Percentiles rank a stretch among this genome's conserved stretches.
These are phyloP conservation scores for Fusarium acutatum DNA, from an alignment of 2,329 filamentous ascomycete genomes.

Conservation along the genomic window DNA sequence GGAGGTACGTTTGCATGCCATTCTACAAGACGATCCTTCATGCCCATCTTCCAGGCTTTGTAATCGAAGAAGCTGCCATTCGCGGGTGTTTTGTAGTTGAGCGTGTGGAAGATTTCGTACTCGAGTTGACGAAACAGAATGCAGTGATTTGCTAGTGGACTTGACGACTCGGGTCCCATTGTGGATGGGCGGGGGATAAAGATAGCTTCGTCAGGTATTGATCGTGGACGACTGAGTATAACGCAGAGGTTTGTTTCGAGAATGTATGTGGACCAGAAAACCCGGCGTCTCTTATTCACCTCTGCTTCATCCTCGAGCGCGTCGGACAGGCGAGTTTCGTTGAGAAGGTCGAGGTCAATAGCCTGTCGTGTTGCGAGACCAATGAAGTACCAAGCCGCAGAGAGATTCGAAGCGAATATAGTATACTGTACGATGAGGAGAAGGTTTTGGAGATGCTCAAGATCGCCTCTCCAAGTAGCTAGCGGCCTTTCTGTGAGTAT, in stretches of 20 bases:
- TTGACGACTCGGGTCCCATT: background rate
- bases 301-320: background rate
- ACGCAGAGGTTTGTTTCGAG: constrained; percentile 29
- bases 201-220: constrained; percentile 29
- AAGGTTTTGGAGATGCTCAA: constrained; percentile 16
- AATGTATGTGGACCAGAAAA: constrained; percentile 28
- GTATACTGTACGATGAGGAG: constrained; percentile 27
- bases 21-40: constrained; percentile 24
- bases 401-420: constrained; percentile 21
- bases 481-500: constrained; percentile 1
- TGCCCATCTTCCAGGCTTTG: constrained; percentile 25
- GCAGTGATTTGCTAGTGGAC: constrained; percentile 28
- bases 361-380: constrained; percentile 22
- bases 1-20: constrained; percentile 30
- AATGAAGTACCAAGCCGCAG: constrained; percentile 30
- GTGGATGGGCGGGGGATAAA: constrained; percentile 10
- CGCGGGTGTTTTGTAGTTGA: constrained; percentile 16
- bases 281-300: background rate
- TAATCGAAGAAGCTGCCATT: constrained; percentile 26
- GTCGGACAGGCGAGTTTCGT: background rate
- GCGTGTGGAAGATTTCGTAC: constrained; percentile 37
- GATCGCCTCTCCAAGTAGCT: constrained; percentile 14
- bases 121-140: constrained; percentile 33
- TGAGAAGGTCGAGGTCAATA: constrained; percentile 21
- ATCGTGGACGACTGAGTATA: constrained; percentile 16